phyloP scores from a whole-genome alignment of 2,329 filamentous ascomycete species.

The Xylaria arbuscula region DNA sequence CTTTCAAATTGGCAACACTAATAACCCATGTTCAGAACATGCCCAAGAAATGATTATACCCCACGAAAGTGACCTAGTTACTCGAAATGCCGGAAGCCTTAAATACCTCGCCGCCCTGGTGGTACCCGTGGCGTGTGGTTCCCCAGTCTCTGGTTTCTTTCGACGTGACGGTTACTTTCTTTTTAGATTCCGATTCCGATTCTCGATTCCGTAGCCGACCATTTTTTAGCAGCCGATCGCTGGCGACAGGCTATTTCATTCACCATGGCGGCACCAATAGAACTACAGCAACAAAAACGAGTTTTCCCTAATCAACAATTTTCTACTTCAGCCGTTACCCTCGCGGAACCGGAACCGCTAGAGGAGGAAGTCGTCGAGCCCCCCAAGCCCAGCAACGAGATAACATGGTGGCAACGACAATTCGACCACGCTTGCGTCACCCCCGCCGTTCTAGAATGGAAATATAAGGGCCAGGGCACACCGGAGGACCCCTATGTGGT shows the following conservation, averaged over 20 bases:
- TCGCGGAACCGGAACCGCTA: constrained; percentile 41
- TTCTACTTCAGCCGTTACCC: constrained; percentile 39
- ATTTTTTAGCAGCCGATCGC: constrained; percentile 34
- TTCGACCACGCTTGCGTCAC: constrained; percentile 69
- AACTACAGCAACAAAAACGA: constrained; percentile 16
- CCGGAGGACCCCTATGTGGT: constrained; percentile 74
- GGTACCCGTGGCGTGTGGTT: constrained; percentile 29
- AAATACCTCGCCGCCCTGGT: constrained; percentile 33
- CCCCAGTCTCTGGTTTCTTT: constrained; percentile 32
- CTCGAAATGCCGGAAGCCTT: constrained; percentile 32
- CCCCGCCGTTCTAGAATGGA: constrained; percentile 64
- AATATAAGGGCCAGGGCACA: constrained; percentile 72
- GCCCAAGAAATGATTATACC: constrained; percentile 25
- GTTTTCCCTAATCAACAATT: constrained; percentile 34
- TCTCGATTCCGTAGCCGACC: constrained; percentile 28
- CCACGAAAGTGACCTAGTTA: constrained; percentile 29
- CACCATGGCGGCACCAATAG: constrained; percentile 29
- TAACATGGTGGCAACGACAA: constrained; percentile 64
- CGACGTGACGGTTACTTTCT: constrained; percentile 36
- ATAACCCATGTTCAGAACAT: constrained; percentile 29
- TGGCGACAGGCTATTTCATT: constrained; percentile 36
- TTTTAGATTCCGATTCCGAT: constrained; percentile 28
- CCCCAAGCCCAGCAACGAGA: constrained; percentile 48
- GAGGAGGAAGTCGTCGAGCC: constrained; percentile 54
- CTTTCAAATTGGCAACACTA: constrained; percentile 37